Conservation (phyloP, 441 rosid species). For the Corymbia citriodora region DNA sequence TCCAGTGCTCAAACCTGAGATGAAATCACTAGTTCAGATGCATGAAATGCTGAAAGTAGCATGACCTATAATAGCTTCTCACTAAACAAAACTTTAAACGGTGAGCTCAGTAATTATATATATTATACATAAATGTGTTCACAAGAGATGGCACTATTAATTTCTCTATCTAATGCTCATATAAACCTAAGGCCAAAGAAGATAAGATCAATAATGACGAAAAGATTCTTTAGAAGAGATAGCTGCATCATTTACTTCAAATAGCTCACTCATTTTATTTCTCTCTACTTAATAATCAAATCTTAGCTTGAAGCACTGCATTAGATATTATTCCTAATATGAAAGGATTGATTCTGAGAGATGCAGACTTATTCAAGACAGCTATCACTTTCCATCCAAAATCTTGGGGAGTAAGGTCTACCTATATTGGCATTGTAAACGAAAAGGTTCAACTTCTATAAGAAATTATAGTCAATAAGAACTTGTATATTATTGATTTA, state of each 20-base stretch:
- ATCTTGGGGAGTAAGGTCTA: background rate
- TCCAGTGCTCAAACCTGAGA: slow-evolving; percentile 60
- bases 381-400: background rate
- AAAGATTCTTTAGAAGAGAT: background rate
- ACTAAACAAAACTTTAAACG: background rate
- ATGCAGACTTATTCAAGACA: background rate
- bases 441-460: background rate
- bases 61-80: background rate
- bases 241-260: background rate
- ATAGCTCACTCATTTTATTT: background rate
- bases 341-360: background rate
- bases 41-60: background rate
- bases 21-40: background rate
- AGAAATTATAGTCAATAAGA: background rate
- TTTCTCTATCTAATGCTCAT: background rate
- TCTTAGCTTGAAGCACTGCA: background rate
- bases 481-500: background rate
- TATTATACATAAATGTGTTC: background rate
- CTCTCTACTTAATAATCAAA: background rate
- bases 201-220: background rate
- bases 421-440: background rate
- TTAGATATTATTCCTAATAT: background rate
- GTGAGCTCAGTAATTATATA: background rate
- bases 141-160: background rate
- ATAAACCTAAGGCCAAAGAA: background rate